These are phyloP conservation scores for Myriosclerotinia scirpicola DNA, from an alignment of 2,329 filamentous ascomycete genomes.

Conservation along the genomic window DNA sequence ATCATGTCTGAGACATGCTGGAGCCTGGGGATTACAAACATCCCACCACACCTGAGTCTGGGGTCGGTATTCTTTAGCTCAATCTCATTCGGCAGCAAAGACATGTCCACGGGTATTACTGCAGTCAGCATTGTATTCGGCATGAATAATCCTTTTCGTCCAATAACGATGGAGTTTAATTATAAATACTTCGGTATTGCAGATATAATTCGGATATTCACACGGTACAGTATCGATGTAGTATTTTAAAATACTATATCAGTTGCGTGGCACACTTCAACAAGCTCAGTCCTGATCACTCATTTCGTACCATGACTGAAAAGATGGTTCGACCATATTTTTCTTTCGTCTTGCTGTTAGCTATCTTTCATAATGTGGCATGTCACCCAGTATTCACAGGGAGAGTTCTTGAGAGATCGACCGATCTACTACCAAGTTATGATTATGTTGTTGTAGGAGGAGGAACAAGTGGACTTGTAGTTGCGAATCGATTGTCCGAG, in stretches of 20 bases:
- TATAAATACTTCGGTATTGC: neutral
- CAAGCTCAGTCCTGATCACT: neutral
- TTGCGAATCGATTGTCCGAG: slow-evolving; percentile 19
- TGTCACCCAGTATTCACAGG: neutral
- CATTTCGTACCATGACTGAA: neutral
- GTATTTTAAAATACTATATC: neutral
- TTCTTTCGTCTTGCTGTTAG: neutral
- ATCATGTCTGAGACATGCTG: too few relatives aligned
- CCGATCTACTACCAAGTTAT: slow-evolving; percentile 17
- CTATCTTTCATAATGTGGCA: neutral
- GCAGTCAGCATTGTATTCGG: neutral
- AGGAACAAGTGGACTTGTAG: slow-evolving; percentile 18
- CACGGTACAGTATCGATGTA: neutral
- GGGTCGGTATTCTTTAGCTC: neutral
- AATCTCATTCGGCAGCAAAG: too few relatives aligned
- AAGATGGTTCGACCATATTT: neutral
- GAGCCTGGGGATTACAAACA: too few relatives aligned
- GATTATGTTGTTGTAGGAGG: slow-evolving; percentile 24
- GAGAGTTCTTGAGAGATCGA: neutral
- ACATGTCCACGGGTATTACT: neutral
- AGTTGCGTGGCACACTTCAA: neutral
- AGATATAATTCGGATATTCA: too few relatives aligned
- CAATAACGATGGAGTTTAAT: neutral
- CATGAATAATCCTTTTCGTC: neutral
- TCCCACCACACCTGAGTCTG: neutral